Percentiles rank a stretch among this genome's conserved stretches.
Conservation (phyloP, 352 stramenopile genomes). For the Saprolegnia diclina region DNA sequence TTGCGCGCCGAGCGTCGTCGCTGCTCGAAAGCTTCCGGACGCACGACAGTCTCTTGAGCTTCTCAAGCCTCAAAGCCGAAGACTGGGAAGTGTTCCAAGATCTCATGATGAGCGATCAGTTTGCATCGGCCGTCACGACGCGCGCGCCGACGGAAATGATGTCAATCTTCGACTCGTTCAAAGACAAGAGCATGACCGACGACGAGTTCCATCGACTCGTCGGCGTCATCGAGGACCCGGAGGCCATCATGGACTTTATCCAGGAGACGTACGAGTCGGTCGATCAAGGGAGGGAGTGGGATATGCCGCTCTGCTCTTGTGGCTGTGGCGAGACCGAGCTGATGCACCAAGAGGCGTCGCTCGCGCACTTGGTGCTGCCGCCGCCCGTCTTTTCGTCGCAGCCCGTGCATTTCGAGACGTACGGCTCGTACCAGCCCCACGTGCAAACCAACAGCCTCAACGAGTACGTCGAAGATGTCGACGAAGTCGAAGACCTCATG, state of each 20-base stretch:
- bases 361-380: neutral
- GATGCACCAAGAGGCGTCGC: neutral
- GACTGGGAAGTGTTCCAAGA: conserved; percentile 27
- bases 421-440: neutral
- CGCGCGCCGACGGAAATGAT: conserved; percentile 13
- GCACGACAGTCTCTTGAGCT: conserved; percentile 23
- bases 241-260: conserved; percentile 28
- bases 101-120: conserved; percentile 24
- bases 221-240: conserved; percentile 21
- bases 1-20: conserved; percentile 20
- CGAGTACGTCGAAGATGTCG: conserved; percentile 7
- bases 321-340: neutral
- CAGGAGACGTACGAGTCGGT: conserved; percentile 23
- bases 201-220: conserved; percentile 20
- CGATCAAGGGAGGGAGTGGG: neutral
- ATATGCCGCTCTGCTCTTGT: neutral
- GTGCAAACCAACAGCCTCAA: conserved; percentile 3
- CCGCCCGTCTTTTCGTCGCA: conserved; percentile 1
- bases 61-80: conserved; percentile 22
- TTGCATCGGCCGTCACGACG: conserved; percentile 17
- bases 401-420: conserved; percentile 1
- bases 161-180: conserved; percentile 26
- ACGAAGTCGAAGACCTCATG: conserved; percentile 17
- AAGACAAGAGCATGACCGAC: conserved; percentile 27
- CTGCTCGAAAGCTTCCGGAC: conserved; percentile 20